Evolutionary conservation across 1,284 basidiomycete species (phyloP).

Genomic region (Phylloporus gajari): DNA sequence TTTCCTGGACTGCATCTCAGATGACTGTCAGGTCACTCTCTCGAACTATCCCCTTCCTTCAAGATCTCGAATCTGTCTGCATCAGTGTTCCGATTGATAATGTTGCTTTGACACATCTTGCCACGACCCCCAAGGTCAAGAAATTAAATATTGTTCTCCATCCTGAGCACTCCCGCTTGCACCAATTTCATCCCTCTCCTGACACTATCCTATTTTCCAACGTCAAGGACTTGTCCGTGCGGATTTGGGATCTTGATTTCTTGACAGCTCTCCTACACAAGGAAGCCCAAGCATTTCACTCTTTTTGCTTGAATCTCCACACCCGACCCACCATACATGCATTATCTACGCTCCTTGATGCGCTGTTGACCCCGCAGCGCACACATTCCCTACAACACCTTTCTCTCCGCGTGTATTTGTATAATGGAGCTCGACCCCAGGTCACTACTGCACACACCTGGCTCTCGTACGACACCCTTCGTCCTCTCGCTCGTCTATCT

Average conservation of each 20-base stretch:
- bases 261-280: slow-evolving; percentile 11
- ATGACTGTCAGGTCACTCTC: neutral
- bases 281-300: slow-evolving; percentile 7
- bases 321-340: neutral
- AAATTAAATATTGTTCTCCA: neutral
- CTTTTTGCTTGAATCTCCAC: neutral
- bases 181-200: too few species aligned
- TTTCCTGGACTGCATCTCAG: neutral
- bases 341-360: neutral
- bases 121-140: neutral
- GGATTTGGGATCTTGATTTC: slow-evolving; percentile 2
- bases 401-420: neutral
- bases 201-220: neutral
- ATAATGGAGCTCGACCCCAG: neutral
- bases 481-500: neutral
- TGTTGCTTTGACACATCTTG: neutral
- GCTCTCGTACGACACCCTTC: neutral
- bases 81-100: neutral
- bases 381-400: neutral
- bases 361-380: neutral
- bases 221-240: neutral
- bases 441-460: neutral
- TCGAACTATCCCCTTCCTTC: neutral
- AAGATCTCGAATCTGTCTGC: neutral
- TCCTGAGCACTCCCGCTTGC: neutral